These are phyloP conservation scores for Talaromyces liani DNA, from an alignment of 495 filamentous ascomycete genomes.

Conservation along the genomic window DNA sequence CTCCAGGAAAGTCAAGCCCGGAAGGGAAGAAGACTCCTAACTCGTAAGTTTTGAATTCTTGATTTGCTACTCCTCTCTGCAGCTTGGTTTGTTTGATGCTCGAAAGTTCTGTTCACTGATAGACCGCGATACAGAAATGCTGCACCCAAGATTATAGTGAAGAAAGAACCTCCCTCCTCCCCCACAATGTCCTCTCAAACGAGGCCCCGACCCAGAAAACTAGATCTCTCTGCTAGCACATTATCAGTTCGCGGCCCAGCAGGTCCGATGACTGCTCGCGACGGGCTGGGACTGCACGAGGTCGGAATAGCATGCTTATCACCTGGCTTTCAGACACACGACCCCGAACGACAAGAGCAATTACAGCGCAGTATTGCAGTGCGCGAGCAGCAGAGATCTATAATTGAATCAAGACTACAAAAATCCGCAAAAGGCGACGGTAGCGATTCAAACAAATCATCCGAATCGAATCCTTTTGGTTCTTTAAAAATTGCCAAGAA, in stretches of 20 bases:
- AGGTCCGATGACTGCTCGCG: conserved; percentile 71
- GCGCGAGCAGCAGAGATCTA: conserved; percentile 85
- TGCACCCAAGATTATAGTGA: conserved; percentile 80
- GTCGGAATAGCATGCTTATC: conserved; percentile 92
- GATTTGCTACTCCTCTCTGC: background rate
- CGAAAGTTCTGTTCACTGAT: conserved; percentile 4
- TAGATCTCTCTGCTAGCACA: conserved; percentile 74
- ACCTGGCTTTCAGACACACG: conserved; percentile 90
- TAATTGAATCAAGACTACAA: conserved; percentile 88
- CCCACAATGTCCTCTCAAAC: conserved; percentile 64
- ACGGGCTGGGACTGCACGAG: conserved; percentile 78
- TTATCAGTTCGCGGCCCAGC: conserved; percentile 57
- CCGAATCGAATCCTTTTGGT: conserved; percentile 43
- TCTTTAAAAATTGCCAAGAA: conserved; percentile 64
- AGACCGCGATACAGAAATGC: conserved; percentile 30
- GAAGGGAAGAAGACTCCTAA: conserved; percentile 48
- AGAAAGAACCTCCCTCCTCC: conserved; percentile 86
- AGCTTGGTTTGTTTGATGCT: background rate
- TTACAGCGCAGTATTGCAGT: conserved; percentile 90
- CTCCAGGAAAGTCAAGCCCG: conserved; percentile 32
- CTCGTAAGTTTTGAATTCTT: conserved; percentile 39
- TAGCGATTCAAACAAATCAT: conserved; percentile 51
- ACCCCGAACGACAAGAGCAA: conserved; percentile 94
- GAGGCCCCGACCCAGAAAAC: conserved; percentile 77
- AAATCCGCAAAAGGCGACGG: conserved; percentile 72